These are phyloP conservation scores for Plantago lanceolata DNA, from an alignment of 305 asterid genomes.

Conservation along the genomic window DNA sequence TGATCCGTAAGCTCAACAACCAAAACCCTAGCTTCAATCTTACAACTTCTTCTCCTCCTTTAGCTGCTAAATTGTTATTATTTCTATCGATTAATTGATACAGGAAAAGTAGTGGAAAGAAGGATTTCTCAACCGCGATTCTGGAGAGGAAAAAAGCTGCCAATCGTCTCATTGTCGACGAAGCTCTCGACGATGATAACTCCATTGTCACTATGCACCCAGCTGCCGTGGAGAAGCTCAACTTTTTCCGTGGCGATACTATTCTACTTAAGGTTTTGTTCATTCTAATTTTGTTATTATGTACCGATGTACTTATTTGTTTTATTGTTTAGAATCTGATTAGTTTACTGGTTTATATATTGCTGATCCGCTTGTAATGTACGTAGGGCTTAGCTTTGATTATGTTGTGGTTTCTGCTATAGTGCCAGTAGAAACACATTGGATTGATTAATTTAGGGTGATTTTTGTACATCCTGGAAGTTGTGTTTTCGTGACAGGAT, in stretches of 20 bases:
- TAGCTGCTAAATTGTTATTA: no score
- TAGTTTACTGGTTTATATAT: no score
- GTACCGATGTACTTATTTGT: no score
- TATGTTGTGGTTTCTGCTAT: no score
- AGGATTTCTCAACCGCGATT: constrained; percentile 73
- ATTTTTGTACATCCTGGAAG: no score
- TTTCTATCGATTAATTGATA: background rate
- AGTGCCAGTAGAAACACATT: no score
- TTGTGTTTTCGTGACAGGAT: no score
- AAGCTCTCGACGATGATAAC: constrained; percentile 76
- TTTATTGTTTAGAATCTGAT: no score
- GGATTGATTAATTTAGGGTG: no score
- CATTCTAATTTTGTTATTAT: no score
- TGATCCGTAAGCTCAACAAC: constrained; percentile 47
- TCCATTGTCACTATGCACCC: constrained; percentile 71
- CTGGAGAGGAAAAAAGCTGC: constrained; percentile 67
- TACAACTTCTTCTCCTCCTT: background rate
- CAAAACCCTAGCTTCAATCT: background rate
- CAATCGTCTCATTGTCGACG: constrained; percentile 68
- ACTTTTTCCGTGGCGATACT: constrained; percentile 73
- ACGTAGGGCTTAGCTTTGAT: no score
- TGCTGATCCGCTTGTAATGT: no score
- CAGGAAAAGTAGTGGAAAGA: constrained; percentile 57
- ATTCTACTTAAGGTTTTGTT: constrained; percentile 53
- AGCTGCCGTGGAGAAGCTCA: constrained; percentile 71